phyloP scores from a whole-genome alignment of 2,329 filamentous ascomycete species.

The Thelonectria discophora region DNA sequence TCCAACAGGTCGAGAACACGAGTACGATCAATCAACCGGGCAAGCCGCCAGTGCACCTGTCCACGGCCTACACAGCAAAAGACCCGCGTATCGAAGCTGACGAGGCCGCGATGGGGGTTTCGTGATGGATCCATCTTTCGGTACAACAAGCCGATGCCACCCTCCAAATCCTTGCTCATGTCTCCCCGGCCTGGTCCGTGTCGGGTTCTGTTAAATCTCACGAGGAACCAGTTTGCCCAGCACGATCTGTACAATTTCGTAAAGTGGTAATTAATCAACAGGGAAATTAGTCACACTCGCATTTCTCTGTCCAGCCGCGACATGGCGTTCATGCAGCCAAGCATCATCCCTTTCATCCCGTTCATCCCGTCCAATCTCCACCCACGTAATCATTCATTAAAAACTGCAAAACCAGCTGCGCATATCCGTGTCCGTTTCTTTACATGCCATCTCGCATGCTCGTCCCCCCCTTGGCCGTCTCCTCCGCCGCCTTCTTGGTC shows the following conservation, averaged over 20 bases:
- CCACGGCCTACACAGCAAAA: too few species aligned
- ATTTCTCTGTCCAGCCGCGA: too few species aligned
- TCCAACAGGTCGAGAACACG: neutral
- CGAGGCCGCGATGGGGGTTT: too few species aligned
- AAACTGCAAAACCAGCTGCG: too few species aligned
- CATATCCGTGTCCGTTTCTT: neutral
- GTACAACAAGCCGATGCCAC: neutral
- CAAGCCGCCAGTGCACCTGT: too few species aligned
- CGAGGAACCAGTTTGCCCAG: neutral
- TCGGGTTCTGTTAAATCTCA: neutral
- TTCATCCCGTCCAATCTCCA: neutral
- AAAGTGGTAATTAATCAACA: neutral
- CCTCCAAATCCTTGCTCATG: neutral
- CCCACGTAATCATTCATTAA: too few species aligned
- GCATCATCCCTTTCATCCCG: too few species aligned
- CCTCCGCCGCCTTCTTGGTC: slow-evolving; percentile 62
- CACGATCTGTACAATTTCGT: neutral
- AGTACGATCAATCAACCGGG: too few species aligned
- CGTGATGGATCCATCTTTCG: neutral
- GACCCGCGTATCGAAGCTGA: too few species aligned
- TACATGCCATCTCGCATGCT: slow-evolving; percentile 57
- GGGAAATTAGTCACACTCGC: too few species aligned
- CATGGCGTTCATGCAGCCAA: too few species aligned
- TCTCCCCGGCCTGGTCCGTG: too few species aligned
- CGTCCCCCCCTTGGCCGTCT: slow-evolving; percentile 58